Conservation (phyloP, 306 rosid genomes). For the Prunus armeniaca region DNA sequence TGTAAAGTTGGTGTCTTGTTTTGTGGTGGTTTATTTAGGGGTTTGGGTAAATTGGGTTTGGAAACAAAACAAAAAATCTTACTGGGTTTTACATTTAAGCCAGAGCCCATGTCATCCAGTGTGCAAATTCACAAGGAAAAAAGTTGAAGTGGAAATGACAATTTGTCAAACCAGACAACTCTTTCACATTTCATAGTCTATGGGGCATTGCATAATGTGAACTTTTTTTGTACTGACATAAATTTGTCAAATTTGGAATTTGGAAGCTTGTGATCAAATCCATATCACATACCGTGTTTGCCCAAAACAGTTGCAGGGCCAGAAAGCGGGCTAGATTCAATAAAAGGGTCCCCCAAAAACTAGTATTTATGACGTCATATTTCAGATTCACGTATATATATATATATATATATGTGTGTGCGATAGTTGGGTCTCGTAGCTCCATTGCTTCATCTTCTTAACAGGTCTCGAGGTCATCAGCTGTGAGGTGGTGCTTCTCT, state of each 20-base stretch:
- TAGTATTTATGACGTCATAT: slow-evolving; percentile 1
- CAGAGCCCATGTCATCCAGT: too few species aligned
- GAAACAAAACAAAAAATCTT: background rate
- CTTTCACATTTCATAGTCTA: too few species aligned
- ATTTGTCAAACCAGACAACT: too few species aligned
- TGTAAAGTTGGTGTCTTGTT: background rate
- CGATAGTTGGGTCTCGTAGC: background rate
- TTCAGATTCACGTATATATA: background rate
- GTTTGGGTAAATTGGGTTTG: background rate
- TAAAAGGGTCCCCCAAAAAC: background rate
- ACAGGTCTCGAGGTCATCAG: slow-evolving; percentile 5
- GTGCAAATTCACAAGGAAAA: too few species aligned
- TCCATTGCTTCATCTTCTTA: background rate
- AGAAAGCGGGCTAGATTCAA: background rate
- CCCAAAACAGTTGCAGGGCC: background rate
- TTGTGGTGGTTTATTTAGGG: background rate
- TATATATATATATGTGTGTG: background rate
- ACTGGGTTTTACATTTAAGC: background rate
- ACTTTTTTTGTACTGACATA: background rate
- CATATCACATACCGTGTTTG: background rate
- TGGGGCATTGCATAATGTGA: too few species aligned
- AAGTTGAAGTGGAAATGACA: too few species aligned
- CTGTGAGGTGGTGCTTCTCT: background rate
- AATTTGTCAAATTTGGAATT: background rate
- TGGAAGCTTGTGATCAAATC: background rate